Base-by-base conservation (phyloP, 2,329 filamentous ascomycete genomes). In the Dactylellina leptospora region DNA sequence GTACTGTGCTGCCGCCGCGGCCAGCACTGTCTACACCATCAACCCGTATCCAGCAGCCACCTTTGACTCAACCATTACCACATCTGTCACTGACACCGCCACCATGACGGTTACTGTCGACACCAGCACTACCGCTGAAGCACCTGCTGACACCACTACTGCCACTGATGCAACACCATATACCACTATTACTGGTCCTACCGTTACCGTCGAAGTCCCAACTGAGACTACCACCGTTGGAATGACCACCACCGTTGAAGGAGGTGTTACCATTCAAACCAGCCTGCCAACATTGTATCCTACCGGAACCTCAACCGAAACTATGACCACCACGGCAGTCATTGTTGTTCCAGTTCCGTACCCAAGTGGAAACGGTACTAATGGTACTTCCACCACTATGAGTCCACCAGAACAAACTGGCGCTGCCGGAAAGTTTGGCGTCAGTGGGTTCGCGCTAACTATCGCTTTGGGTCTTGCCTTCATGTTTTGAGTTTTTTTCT, bases 391-490 rank as follows among this genome's bases (percentile, higher is more conserved):
- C 22, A 25, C 45, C 16, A 50, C 50, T 27, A 18, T 18, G 20
- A 50, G 58, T 33, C 53, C 50, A 55, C 68, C 68, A 40, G 51
- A 72, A 48, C 58, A 48, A 22, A 72, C 68, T 18, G 68, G 68
- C 20, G 59, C 68, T 16, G 68, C 68, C 30, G 47, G 68, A 27
- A 72, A 60, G 47, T 38, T 72, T 23, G 68, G 68, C n/a, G 51
- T 72, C 16, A 64, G 58, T 38, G 44, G 59, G 8, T 72, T 72
- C 47, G 68, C 68, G 23, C 60, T 72, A 59, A 60, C 68, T 8
- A 38, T 72, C 28, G 59, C 59, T 25, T n/a, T 72, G 40, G 68
- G 68, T 25, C 68, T 72, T 60, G 68, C 68, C 20, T 59, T 72
- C 44, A 16, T 72, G 9, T 20, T 72, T 13, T 72, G 47, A 64